A percentile compares a stretch with the other conserved stretches of the same genome.
These are phyloP conservation scores for Knufia petricola DNA, from an alignment of 2,329 filamentous ascomycete genomes.

Conservation along the genomic window DNA sequence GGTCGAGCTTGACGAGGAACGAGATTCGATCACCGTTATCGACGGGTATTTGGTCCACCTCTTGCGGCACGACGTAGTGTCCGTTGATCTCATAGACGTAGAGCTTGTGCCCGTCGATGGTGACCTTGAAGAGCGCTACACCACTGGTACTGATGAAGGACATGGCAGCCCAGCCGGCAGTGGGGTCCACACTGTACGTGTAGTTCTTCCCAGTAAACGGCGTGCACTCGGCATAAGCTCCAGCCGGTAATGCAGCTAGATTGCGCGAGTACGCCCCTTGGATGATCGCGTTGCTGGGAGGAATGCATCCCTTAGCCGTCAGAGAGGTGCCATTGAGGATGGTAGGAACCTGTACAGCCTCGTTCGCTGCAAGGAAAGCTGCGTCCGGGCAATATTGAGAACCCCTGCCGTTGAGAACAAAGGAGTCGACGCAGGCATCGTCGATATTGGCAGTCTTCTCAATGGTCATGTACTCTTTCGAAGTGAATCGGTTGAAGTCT, in stretches of 20 bases:
- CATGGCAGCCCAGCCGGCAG: slow-evolving; percentile 29
- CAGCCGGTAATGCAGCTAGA: slow-evolving; percentile 33
- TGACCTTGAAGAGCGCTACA: slow-evolving; percentile 27
- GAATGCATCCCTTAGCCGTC: slow-evolving; percentile 31
- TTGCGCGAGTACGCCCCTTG: slow-evolving; percentile 30
- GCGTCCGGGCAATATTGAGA: slow-evolving; percentile 42
- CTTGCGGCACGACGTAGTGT: slow-evolving; percentile 32
- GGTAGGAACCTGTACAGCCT: slow-evolving; percentile 24
- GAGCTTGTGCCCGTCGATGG: slow-evolving; percentile 37
- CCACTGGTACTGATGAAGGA: slow-evolving; percentile 32
- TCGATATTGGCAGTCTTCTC: slow-evolving; percentile 28
- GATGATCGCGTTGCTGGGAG: slow-evolving; percentile 15
- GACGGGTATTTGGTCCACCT: slow-evolving; percentile 28
- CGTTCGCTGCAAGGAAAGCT: slow-evolving; percentile 35
- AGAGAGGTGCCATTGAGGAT: slow-evolving; percentile 22
- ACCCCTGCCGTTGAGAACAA: slow-evolving; percentile 55
- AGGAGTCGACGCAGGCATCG: slow-evolving; percentile 49
- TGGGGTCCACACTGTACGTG: slow-evolving; percentile 27
- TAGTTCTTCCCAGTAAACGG: slow-evolving; percentile 16
- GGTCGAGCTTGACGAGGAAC: slow-evolving; percentile 34
- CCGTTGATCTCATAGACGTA: slow-evolving; percentile 38
- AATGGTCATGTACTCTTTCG: slow-evolving; percentile 32
- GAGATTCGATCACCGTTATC: slow-evolving; percentile 34
- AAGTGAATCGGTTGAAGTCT: slow-evolving; percentile 49
- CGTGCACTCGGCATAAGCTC: slow-evolving; percentile 33